These are phyloP conservation scores for Ogataea trehaloabstinens DNA, from an alignment of 805 yeast genomes.

Conservation along the genomic window DNA sequence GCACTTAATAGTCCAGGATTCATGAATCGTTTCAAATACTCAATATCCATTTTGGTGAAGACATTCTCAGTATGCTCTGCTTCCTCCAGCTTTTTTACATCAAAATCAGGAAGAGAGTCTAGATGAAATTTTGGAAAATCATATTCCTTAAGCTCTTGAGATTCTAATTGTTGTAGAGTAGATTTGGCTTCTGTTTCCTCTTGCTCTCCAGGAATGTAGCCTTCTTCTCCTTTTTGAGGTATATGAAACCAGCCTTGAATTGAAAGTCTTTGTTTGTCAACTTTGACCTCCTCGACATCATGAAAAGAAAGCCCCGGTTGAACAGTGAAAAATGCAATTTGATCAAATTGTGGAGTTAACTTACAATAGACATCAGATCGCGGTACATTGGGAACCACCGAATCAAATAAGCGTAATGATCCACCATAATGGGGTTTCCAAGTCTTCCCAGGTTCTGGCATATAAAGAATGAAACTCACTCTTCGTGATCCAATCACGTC, in stretches of 20 bases:
- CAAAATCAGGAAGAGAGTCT: slow-evolving; percentile 23
- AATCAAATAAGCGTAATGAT: slow-evolving; percentile 79
- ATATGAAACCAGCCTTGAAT: slow-evolving; percentile 99
- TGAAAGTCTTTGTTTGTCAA: slow-evolving; percentile 84
- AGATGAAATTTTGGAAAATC: slow-evolving; percentile 71
- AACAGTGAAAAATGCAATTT: slow-evolving; percentile 91
- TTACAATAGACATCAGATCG: slow-evolving; percentile 66
- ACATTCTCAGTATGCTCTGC: slow-evolving; percentile 26
- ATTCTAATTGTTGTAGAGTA: slow-evolving; percentile 76
- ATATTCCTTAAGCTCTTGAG: slow-evolving; percentile 70
- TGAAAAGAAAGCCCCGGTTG: slow-evolving; percentile 97
- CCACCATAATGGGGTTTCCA: slow-evolving; percentile 98
- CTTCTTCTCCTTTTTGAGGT: slow-evolving; percentile 91
- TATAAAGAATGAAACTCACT: slow-evolving; percentile 85
- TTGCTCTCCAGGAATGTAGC: slow-evolving; percentile 79
- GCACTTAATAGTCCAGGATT: slow-evolving; percentile 49
- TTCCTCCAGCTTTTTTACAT: slow-evolving; percentile 29
- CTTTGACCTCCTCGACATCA: slow-evolving; percentile 96
- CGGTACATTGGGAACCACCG: slow-evolving; percentile 88
- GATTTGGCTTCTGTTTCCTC: slow-evolving; percentile 70
- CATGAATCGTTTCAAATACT: slow-evolving; percentile 52
- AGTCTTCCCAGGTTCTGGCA: slow-evolving; percentile 84
- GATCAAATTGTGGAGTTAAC: slow-evolving; percentile 91
- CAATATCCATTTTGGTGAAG: slow-evolving; percentile 36
- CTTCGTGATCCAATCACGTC: slow-evolving; percentile 96